These are phyloP conservation scores for Citrus sinensis DNA, from an alignment of 345 rosid species.

Conservation along the genomic window DNA sequence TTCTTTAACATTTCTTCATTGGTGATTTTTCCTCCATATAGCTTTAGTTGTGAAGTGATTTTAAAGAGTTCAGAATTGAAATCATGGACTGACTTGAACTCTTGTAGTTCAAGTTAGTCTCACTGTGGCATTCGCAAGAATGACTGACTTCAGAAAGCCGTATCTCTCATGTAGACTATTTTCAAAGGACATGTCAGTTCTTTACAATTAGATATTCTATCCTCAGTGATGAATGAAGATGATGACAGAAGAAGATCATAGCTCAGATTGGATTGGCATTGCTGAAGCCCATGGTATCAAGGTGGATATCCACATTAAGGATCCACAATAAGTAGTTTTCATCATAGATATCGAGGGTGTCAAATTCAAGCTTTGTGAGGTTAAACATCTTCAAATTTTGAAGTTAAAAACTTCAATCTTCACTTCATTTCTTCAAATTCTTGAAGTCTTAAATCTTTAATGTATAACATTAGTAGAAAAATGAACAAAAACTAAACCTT, in stretches of 20 bases:
- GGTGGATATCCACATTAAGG: background rate
- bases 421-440: too few relatives aligned
- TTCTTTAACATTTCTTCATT: background rate
- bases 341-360: background rate
- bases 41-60: background rate
- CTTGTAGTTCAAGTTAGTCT: too few relatives aligned
- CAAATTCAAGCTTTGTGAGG: background rate
- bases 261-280: background rate
- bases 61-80: too few relatives aligned
- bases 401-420: too few relatives aligned
- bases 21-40: too few relatives aligned
- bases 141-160: background rate
- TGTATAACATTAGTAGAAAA: too few relatives aligned
- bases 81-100: too few relatives aligned
- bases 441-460: too few relatives aligned
- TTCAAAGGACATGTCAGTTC: background rate
- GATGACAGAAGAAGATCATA: background rate
- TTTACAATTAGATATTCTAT: background rate
- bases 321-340: background rate
- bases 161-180: background rate
- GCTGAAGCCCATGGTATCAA: background rate
- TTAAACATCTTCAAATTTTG: background rate
- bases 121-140: too few relatives aligned
- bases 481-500: too few relatives aligned
- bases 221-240: background rate